These are phyloP conservation scores for Aspergillus neoniger DNA, from an alignment of 2,329 filamentous ascomycete species.

Conservation along the genomic window DNA sequence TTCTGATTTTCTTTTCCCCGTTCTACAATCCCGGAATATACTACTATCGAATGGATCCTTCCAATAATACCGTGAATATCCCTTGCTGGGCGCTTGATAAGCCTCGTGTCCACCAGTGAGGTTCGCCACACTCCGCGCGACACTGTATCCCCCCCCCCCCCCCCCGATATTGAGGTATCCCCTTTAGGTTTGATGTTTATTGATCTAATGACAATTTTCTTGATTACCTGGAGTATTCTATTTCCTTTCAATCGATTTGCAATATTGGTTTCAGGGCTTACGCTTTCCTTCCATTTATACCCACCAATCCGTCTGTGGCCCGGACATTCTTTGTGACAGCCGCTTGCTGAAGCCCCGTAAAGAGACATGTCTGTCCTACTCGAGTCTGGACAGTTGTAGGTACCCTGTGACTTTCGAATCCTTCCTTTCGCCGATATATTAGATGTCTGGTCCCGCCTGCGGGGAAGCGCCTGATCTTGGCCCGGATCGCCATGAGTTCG, in stretches of 20 bases:
- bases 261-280: neutral
- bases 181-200: slow-evolving; percentile 9
- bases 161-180: slow-evolving; percentile 11
- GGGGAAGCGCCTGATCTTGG: slow-evolving; percentile 4
- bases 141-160: slow-evolving; percentile 1
- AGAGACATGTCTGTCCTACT: slow-evolving; percentile 8
- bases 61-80: slow-evolving; percentile 18
- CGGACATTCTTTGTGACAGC: slow-evolving; percentile 5
- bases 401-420: neutral
- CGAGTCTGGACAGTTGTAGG: neutral
- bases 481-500: slow-evolving; percentile 20
- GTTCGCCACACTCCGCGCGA: slow-evolving; percentile 5
- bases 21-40: neutral
- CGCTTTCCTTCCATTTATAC: neutral
- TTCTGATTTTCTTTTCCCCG: neutral
- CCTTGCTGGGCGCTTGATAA: slow-evolving; percentile 33
- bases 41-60: slow-evolving; percentile 24
- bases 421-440: slow-evolving; percentile 12
- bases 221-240: neutral
- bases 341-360: slow-evolving; percentile 7
- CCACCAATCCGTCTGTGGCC: neutral
- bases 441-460: slow-evolving; percentile 1
- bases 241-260: neutral
- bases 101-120: slow-evolving; percentile 19
- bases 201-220: slow-evolving; percentile 3